These are phyloP conservation scores for Neofusicoccum parvum DNA, from an alignment of 2,329 filamentous ascomycete species.

Conservation along the genomic window DNA sequence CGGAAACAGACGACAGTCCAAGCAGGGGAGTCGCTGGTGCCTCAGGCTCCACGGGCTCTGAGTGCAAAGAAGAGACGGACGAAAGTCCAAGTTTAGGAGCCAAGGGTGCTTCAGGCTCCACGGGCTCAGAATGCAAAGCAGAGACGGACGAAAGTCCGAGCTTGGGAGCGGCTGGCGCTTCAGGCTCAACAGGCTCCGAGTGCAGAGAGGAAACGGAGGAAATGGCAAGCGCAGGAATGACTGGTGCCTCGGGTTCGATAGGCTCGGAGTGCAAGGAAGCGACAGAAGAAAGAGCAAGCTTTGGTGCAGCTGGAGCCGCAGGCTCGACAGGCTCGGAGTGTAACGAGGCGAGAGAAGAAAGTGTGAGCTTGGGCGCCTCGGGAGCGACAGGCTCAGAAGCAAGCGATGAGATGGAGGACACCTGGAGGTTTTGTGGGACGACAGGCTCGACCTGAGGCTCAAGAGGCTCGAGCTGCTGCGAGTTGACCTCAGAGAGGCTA, in stretches of 20 bases:
- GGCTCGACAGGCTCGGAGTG: slow-evolving; percentile 20
- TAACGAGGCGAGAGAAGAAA: slow-evolving; percentile 18
- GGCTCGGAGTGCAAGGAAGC: slow-evolving; percentile 51
- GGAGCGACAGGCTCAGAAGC: slow-evolving; percentile 12
- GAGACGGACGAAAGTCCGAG: slow-evolving; percentile 50
- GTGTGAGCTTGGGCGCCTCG: slow-evolving; percentile 7
- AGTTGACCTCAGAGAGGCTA: slow-evolving; percentile 14
- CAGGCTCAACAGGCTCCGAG: slow-evolving; percentile 30
- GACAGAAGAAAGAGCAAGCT: slow-evolving; percentile 49
- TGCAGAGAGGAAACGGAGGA: slow-evolving; percentile 15
- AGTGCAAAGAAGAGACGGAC: slow-evolving; percentile 21
- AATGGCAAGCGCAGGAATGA: slow-evolving; percentile 5
- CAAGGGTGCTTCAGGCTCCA: slow-evolving; percentile 19
- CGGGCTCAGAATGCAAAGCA: slow-evolving; percentile 49
- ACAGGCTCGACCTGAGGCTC: slow-evolving; percentile 14
- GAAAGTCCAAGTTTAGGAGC: slow-evolving; percentile 9
- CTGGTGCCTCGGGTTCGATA: slow-evolving; percentile 18
- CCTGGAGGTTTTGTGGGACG: slow-evolving; percentile 12
- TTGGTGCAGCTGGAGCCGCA: slow-evolving; percentile 6
- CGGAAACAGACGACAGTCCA: slow-evolving; percentile 25
- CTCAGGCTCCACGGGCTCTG: slow-evolving; percentile 25
- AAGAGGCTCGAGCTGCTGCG: slow-evolving; percentile 14
- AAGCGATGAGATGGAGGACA: slow-evolving; percentile 19
- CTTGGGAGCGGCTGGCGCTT: slow-evolving; percentile 7
- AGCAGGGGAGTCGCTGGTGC: slow-evolving; percentile 11